Evolutionary conservation across 106 monocot species (phyloP).

Genomic region (Dendrobium nobile): DNA sequence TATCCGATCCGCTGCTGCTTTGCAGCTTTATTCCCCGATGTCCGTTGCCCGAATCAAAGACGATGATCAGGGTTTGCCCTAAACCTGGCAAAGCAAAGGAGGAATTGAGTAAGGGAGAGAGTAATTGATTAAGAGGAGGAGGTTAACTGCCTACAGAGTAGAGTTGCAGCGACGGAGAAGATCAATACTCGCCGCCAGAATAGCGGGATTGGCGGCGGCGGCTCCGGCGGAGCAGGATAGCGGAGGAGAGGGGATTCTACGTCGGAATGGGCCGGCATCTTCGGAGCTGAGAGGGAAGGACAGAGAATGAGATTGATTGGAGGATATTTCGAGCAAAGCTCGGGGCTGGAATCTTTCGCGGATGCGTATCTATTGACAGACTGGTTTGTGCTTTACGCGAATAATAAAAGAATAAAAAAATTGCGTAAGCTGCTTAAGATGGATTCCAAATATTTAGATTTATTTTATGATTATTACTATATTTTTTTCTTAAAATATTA

Average conservation of each 20-base stretch:
- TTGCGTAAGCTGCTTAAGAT: no score
- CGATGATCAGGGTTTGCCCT: not conserved
- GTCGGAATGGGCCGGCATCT: not conserved
- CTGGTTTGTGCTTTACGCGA: no score
- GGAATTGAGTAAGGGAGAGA: not conserved
- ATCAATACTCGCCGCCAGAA: not conserved
- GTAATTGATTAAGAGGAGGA: not conserved
- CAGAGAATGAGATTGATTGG: not conserved
- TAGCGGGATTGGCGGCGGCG: not conserved
- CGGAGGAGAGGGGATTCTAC: conserved; percentile 39
- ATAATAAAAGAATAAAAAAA: no score
- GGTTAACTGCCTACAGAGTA: conserved; percentile 16
- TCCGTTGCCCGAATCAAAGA: not conserved
- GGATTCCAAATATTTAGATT: no score
- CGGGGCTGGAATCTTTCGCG: not conserved
- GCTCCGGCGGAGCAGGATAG: conserved; percentile 16
- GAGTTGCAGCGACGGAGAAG: not conserved
- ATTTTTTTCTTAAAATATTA: no score
- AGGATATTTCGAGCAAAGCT: not conserved
- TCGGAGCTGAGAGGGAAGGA: not conserved
- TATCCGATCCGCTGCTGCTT: conserved; percentile 17
- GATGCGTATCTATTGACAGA: no score
- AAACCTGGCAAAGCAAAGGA: not conserved
- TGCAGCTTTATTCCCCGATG: conserved; percentile 1
- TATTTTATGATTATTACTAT: no score